phyloP scores from a whole-genome alignment of 139 green algal genomes.

The Micractinium conductrix region DNA sequence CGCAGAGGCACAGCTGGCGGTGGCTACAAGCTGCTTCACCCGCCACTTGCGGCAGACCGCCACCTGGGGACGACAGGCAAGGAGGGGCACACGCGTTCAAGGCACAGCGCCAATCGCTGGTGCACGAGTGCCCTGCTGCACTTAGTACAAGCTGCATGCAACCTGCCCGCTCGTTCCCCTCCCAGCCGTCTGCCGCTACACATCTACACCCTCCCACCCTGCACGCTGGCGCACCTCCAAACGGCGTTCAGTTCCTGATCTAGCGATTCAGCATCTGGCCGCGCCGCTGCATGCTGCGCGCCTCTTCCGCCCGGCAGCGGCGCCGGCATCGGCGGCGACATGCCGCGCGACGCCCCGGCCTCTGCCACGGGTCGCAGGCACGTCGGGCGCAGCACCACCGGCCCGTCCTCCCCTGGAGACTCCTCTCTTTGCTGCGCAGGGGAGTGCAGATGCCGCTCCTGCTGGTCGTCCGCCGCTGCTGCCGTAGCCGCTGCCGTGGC shows the following conservation, averaged over 20 bases:
- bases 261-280: neutral
- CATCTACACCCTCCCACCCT: no score
- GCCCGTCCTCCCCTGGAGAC: neutral
- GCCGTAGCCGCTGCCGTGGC: neutral
- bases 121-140: no score
- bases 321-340: neutral
- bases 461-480: neutral
- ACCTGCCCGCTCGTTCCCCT: no score
- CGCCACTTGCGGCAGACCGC: no score
- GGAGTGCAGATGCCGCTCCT: neutral
- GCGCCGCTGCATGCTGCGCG: neutral
- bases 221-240: slow-evolving; percentile 36
- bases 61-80: no score
- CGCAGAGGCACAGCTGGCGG: neutral
- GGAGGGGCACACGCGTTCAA: no score
- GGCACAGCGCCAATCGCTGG: no score
- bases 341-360: neutral
- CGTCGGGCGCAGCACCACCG: neutral
- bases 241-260: slow-evolving; percentile 37
- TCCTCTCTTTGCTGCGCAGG: neutral
- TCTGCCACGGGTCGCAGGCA: neutral
- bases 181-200: no score
- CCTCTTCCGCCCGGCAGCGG: no score
- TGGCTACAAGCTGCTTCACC: neutral
- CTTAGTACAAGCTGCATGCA: no score